These are phyloP conservation scores for Pugionium dolabratum DNA, from an alignment of 345 rosid genomes.

Conservation along the genomic window DNA sequence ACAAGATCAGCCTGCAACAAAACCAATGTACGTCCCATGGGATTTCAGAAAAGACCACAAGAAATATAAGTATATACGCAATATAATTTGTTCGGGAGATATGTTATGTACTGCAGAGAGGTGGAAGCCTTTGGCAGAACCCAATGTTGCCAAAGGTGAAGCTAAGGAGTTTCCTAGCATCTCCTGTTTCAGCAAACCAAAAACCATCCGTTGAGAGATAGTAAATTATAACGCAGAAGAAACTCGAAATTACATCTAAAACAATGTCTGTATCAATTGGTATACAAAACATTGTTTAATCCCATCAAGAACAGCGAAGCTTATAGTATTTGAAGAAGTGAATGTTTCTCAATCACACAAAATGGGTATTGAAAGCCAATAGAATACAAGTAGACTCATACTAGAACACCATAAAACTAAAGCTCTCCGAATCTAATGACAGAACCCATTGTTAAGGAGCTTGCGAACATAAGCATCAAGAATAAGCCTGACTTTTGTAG, in stretches of 20 bases:
- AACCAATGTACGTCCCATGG: background rate
- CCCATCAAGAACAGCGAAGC: slow-evolving; percentile 14
- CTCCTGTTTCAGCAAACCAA: slow-evolving; percentile 40
- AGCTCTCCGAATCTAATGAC: background rate
- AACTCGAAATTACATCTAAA: background rate
- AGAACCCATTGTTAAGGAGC: background rate
- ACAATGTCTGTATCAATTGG: slow-evolving; percentile 2
- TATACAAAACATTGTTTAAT: background rate
- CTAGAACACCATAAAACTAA: background rate
- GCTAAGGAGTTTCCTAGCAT: slow-evolving; percentile 62
- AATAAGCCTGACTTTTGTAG: no score
- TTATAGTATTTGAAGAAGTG: background rate
- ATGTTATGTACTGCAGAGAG: slow-evolving; percentile 41
- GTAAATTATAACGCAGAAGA: background rate
- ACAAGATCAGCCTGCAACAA: slow-evolving; percentile 51
- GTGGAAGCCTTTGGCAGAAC: slow-evolving; percentile 28
- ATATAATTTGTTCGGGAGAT: background rate
- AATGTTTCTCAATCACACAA: slow-evolving; percentile 11
- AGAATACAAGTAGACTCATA: background rate
- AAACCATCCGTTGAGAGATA: background rate
- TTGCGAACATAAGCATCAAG: background rate
- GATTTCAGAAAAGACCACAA: slow-evolving; percentile 12
- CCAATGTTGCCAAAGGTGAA: slow-evolving; percentile 53
- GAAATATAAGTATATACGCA: background rate
- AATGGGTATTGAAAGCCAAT: slow-evolving; percentile 20